Conservation (phyloP, 2,329 filamentous ascomycete species). For the Diaporthe batatas region DNA sequence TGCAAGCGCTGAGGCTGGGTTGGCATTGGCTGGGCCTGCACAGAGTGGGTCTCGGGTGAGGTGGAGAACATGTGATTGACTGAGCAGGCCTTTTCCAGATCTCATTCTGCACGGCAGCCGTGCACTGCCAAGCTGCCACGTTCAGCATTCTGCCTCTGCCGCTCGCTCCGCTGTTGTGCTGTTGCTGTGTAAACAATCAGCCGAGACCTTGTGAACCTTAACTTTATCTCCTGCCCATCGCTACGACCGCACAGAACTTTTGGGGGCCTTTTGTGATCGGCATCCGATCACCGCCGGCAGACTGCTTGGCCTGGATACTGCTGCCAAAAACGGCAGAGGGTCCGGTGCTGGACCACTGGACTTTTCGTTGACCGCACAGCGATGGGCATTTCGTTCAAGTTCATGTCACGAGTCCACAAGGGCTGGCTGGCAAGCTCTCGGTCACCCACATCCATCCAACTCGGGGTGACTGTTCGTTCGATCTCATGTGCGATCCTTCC, state of each 20-base stretch:
- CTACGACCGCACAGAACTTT: not conserved
- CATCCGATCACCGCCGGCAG: slow-evolving; percentile 9
- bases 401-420: slow-evolving; percentile 5
- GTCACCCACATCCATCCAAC: not conserved
- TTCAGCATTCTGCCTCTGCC: not conserved
- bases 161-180: not conserved
- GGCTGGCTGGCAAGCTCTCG: not conserved
- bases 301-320: slow-evolving; percentile 17
- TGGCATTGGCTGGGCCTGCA: slow-evolving; percentile 25
- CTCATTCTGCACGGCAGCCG: slow-evolving; percentile 35
- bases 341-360: not conserved
- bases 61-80: slow-evolving; percentile 12
- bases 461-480: slow-evolving; percentile 1
- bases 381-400: not conserved
- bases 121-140: slow-evolving; percentile 24
- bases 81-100: slow-evolving; percentile 26
- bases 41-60: not conserved
- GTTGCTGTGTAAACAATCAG: not conserved
- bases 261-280: not conserved
- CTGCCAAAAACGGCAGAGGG: slow-evolving; percentile 2
- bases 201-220: not conserved
- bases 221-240: slow-evolving; percentile 10
- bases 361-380: not conserved
- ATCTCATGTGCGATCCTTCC: slow-evolving; percentile 6
- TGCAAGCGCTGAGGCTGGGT: slow-evolving; percentile 40